phyloP scores from a whole-genome alignment of 495 filamentous ascomycete genomes.

The Terfezia boudieri region DNA sequence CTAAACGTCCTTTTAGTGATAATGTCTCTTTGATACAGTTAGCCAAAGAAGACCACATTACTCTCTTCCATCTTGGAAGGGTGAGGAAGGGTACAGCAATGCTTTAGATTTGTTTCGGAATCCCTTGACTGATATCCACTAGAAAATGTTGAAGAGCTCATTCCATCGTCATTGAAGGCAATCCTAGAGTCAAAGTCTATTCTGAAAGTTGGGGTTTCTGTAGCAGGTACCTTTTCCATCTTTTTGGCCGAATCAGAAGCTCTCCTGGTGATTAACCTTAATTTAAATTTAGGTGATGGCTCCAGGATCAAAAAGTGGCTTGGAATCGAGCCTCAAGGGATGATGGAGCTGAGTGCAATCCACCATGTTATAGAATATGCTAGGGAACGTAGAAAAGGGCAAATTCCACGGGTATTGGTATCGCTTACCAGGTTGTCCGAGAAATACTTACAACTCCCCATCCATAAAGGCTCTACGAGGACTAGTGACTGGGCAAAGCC shows the following conservation, averaged over 20 bases:
- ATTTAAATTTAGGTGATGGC: slow-evolving; percentile 43
- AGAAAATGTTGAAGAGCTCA: slow-evolving; percentile 28
- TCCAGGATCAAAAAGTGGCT: slow-evolving; percentile 46
- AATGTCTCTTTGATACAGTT: slow-evolving; percentile 65
- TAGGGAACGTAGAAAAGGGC: slow-evolving; percentile 15
- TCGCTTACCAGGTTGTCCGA: slow-evolving; percentile 43
- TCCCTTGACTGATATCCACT: slow-evolving; percentile 25
- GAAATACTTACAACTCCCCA: slow-evolving; percentile 48
- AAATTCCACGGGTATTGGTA: slow-evolving; percentile 30
- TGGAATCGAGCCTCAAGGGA: slow-evolving; percentile 35
- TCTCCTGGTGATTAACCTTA: background rate
- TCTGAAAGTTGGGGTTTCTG: slow-evolving; percentile 49
- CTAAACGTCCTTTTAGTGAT: slow-evolving; percentile 21
- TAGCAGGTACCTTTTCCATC: slow-evolving; percentile 4
- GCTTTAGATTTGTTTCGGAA: background rate
- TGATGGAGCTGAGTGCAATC: slow-evolving; percentile 63
- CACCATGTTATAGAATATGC: slow-evolving; percentile 48
- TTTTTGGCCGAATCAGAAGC: background rate
- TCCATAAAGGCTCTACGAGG: slow-evolving; percentile 52
- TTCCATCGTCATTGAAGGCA: slow-evolving; percentile 42
- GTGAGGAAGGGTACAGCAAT: slow-evolving; percentile 2
- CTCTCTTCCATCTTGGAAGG: slow-evolving; percentile 51
- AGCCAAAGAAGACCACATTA: slow-evolving; percentile 56
- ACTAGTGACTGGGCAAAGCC: slow-evolving; percentile 45
- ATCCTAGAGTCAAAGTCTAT: slow-evolving; percentile 49